Evolutionary conservation across 805 yeast species (phyloP), one percentile per base, ranked within the genome.

Genomic region (Saturnispora sekii): DNA sequence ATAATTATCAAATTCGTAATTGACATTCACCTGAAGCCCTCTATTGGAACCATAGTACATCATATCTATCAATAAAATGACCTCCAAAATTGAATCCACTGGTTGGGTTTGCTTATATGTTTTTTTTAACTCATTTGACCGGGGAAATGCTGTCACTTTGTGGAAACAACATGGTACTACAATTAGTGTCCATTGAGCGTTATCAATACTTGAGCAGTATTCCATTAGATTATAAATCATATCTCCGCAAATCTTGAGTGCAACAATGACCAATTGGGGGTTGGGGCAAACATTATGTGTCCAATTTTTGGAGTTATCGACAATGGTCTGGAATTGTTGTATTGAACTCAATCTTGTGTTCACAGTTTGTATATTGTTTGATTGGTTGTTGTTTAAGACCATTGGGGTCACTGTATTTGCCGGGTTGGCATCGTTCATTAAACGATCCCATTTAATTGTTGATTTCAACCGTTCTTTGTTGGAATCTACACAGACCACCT

Each of bases 221-320:
- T 51, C 54, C 2, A 57, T 36, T 2, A 55, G 10, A 2, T 48
- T 18, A 34, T 53, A 56, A 17, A 51, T 32, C 36, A 59, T 45
- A 31, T 59, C 61, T 1, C 63, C 63, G 38, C 64, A 60, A 14
- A 56, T 31, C 17, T 56, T 54, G 17, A 55, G 39, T 2, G 59
- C 63, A 6, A 47, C 42, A 5, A 58, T 38, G 3, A 32, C 17
- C 26, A 46, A 38, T 34, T 30, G 34, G 18, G 15, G 14, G 1
- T 10, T 21, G n/a, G 34, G 3, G 11, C 34, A 14, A 6, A n/a
- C 15, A 12, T n/a, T 34, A 18, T 15, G 10, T 2, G 28, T 10
- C 44, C 44, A 34, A 8, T 11, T 34, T 41, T 29, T n/a, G 3
- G 52, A 41, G 2, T 48, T 45, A 3, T 26, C 7, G 10, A 45